Base-by-base conservation (phyloP, 1,284 basidiomycete species). In the Filobasidium uniguttulatum region DNA sequence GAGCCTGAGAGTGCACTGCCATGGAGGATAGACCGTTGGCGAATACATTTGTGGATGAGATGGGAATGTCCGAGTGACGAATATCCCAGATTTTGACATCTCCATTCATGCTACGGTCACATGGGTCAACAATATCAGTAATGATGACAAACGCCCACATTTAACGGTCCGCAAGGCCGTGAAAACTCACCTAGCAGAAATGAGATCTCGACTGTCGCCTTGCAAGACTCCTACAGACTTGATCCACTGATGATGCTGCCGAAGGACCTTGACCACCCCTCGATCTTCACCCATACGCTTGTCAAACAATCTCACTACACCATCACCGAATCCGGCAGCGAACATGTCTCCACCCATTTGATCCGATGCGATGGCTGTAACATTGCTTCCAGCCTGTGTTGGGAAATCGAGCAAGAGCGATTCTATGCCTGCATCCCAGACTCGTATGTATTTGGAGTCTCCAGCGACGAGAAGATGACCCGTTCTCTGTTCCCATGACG, bases 1-100 rank as follows among this genome's bases (percentile, higher is more conserved):
- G 81, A 0, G 87, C 77, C 46, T 83, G 78, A 23, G 83, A 76
- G 66, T 99, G 94, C 8, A 89, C 81, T 56, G 91, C 89, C 59
- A 97, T 82, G 2, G 82, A 78, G 23, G 85, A 81, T 43, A 97
- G 71, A 6, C 90, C 85, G 38, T 80, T 73, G 1, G 77, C 75
- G 60, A 83, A 78, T 34, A 81, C 66, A 26, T 82, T 75, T 72
- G 84, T 82, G 38, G 77, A 77, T 50, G 81, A 73, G 8, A 80
- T 61, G 8, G 85, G 76, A 31, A 68, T 66, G 44, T 82, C 78
- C 3, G 78, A 70, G 5, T 78, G 75, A 49, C 94, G 81, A 34
- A 88, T 74, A 66, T 99, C 94, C 85, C 91, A 98, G 29, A 97
- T 70, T 57, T 85, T 82, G 36, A 96, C 82, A 59, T 89, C 82